A percentile compares a stretch with the other conserved stretches of the same genome.
Conservation (phyloP, 202 grass and related monocot species). For the Elaeis oleifera region DNA sequence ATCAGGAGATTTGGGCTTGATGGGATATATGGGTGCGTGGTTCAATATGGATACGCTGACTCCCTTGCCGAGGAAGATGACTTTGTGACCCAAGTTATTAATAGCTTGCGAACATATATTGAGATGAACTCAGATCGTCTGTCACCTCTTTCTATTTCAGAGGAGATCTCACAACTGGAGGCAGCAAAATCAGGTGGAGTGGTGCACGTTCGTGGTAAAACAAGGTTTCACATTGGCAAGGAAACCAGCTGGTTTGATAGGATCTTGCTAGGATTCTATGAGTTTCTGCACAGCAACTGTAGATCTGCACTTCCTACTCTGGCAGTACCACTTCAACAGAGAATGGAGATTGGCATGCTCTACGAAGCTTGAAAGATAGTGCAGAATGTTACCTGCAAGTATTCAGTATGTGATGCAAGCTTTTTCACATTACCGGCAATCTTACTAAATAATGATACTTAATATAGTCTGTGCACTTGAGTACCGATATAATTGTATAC, state of each 20-base stretch:
- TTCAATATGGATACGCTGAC: conserved; percentile 53
- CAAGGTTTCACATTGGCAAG: conserved; percentile 44
- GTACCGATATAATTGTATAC: too few relatives aligned
- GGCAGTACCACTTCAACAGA: conserved; percentile 43
- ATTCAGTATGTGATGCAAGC: background rate
- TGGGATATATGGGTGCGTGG: conserved; percentile 42
- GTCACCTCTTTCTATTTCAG: background rate
- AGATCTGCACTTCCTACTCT: conserved; percentile 39
- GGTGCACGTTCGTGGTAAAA: conserved; percentile 53
- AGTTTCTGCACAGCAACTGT: conserved; percentile 59
- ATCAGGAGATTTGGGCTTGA: conserved; percentile 26
- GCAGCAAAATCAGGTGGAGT: conserved; percentile 19
- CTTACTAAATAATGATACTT: background rate
- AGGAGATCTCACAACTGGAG: conserved; percentile 34
- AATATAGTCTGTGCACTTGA: too few relatives aligned
- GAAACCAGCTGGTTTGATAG: conserved; percentile 39
- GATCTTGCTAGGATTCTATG: conserved; percentile 46
- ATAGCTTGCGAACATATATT: conserved; percentile 19
- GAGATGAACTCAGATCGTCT: background rate
- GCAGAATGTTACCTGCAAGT: background rate
- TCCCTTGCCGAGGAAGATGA: conserved; percentile 22
- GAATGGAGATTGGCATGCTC: conserved; percentile 60
- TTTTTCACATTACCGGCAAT: background rate
- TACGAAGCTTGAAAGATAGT: conserved; percentile 32
- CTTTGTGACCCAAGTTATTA: conserved; percentile 31